Base-by-base conservation (phyloP, 352 stramenopile species). In the Pythium biforme region DNA sequence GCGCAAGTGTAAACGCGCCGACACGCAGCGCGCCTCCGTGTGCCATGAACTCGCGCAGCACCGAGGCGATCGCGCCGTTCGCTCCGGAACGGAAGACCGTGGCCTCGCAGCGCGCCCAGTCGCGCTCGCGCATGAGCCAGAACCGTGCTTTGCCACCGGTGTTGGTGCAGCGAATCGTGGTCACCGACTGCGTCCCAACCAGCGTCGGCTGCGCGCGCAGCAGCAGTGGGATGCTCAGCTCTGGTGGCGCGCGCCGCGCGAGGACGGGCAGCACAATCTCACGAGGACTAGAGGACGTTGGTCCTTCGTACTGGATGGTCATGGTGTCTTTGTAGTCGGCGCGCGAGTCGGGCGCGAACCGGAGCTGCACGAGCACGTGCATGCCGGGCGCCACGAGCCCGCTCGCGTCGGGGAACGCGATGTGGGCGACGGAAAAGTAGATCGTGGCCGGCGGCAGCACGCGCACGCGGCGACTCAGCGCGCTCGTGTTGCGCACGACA, bases 241-340 rank as follows among this genome's bases (percentile, higher is more conserved):
- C 70, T 3, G 85, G 85, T 9, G 83, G 77, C 17, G 71, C 64
- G 0, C 85, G 69, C n/a, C 67, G 73, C 0, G 79, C 85, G 17
- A 73, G 34, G 0, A 94, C 29, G 0, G 75, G 74, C n/a, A 92
- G 62, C 10, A 68, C 33, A 17, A 89, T 70, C 23, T 78, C 49
- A 5, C 22, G 39, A 1, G 33, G 11, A 50, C 26, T 40, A 1
- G 31, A 10, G 31, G 31, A 37, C 69, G 45, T 61, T 48, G 6
- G 45, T 56, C 69, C 73, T 58, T 94, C 85, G 54, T 82, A 79
- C 34, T 86, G 70, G 23, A 92, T 55, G 7, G 59, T 70, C 19
- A 94, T 65, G 12, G 40, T 47, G 69, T 94, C 85, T 45, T 80
- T 82, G 56, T 92, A 92, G 62, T 92, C 80, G 39, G 78, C 81